These are phyloP conservation scores for Aspergillus novofumigatus DNA, from an alignment of 2,329 filamentous ascomycete species.

Conservation along the genomic window DNA sequence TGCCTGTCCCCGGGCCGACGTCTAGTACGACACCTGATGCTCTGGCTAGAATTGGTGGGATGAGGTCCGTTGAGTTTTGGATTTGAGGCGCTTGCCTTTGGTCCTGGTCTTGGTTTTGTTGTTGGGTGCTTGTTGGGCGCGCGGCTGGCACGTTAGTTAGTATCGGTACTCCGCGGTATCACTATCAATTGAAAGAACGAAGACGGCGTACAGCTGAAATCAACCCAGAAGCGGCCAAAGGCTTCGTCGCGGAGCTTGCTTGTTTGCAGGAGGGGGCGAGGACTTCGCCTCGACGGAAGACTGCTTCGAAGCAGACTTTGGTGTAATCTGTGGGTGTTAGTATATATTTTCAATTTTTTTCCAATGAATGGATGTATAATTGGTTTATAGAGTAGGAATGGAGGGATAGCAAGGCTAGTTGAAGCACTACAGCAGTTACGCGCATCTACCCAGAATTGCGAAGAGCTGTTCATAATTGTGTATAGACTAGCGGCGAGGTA, in stretches of 20 bases:
- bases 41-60: slow-evolving; percentile 38
- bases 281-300: slow-evolving; percentile 31
- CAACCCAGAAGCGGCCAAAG: slow-evolving; percentile 40
- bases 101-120: slow-evolving; percentile 2
- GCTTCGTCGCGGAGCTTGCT: slow-evolving; percentile 35
- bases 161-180: background rate
- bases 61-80: slow-evolving; percentile 32
- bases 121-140: background rate
- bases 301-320: slow-evolving; percentile 27
- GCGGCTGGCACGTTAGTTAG: background rate
- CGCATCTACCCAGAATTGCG: no score
- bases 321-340: slow-evolving; percentile 29
- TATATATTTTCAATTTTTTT: background rate
- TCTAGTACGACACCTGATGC: slow-evolving; percentile 45
- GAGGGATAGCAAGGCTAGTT: background rate
- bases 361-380: no score
- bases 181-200: background rate
- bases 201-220: slow-evolving; percentile 29
- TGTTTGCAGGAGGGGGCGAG: slow-evolving; percentile 32
- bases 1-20: slow-evolving; percentile 51
- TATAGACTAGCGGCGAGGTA: background rate
- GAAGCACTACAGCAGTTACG: no score
- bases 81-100: slow-evolving; percentile 15
- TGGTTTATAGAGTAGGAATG: background rate
- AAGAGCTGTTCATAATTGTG: background rate